Base-by-base conservation (phyloP, 768 basidiomycete genomes). In the Termitomyces sp. region DNA sequence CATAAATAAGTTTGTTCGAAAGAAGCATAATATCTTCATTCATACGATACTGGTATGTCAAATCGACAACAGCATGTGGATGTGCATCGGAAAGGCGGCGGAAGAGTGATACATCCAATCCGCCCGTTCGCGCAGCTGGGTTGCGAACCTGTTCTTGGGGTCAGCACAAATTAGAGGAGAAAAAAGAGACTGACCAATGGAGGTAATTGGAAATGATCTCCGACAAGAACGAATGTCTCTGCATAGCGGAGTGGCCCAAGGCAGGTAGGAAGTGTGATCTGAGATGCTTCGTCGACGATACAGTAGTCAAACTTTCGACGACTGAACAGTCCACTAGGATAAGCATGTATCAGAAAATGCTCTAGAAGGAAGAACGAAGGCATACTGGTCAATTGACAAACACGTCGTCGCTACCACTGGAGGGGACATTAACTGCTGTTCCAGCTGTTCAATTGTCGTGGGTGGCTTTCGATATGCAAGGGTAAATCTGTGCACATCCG, bases 271-370 rank as follows among this genome's bases (percentile, higher is more conserved):
- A 98, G 71, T 0, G 97, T 98, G 60, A 98, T 94, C 67, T 98
- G 96, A 0, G 97, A 98, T 0, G 97, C 97, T 68, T 99, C 97
- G 59, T 98, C 97, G 17, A 99, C 88, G 55, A 99, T 97, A 72
- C 96, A 98, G 64, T 92, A 94, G 67, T 99, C 94, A 65, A 98
- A 99, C 21, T 73, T 84, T 7, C 96, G 80, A 10, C 89, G 82
- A 46, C 80, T 79, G 70, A 99, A 98, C 7, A 99, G 65, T 0
- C 94, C 84, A 65, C 95, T 94, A 51, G 60, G 39, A 35, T 32
- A 37, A 41, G 57, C 14, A 25, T 5, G 40, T 23, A 35, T 50
- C 6, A 40, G 25, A 48, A 21, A 19, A 1, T 5, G 5, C 23
- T 57, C 17, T 30, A 21, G 30, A 3, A 25, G 23, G 19, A 19